Evolutionary conservation across 768 basidiomycete species (phyloP).

Genomic region (Exsudoporus frostii): DNA sequence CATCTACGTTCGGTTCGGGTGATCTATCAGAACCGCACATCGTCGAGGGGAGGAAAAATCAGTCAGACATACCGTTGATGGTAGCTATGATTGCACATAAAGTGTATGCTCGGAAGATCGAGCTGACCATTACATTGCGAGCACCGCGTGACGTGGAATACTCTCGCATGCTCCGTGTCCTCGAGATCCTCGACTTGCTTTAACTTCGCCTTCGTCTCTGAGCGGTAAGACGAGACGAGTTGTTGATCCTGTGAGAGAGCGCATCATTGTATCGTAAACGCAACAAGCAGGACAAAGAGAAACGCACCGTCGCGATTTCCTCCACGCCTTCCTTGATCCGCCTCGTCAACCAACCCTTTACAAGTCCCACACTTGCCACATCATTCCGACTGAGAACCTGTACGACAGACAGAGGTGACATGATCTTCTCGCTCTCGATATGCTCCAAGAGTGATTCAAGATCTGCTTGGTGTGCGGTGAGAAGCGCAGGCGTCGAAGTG

Average conservation of each 20-base stretch:
- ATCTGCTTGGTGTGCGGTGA: constrained; percentile 69
- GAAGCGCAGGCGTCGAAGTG: constrained; percentile 73
- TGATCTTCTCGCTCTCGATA: constrained; percentile 76
- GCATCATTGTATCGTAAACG: neutral
- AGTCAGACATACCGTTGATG: constrained; percentile 64
- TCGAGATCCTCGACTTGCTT: constrained; percentile 79
- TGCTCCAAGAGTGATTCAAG: constrained; percentile 67
- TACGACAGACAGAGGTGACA: constrained; percentile 87
- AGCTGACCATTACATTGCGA: constrained; percentile 85
- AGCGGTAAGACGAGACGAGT: constrained; percentile 82
- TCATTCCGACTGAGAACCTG: constrained; percentile 86
- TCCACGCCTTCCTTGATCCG: constrained; percentile 70
- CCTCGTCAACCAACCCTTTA: constrained; percentile 86
- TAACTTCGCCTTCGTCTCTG: constrained; percentile 77
- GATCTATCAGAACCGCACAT: neutral
- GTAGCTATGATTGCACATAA: constrained; percentile 98
- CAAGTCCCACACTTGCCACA: constrained; percentile 86
- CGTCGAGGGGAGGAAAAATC: neutral
- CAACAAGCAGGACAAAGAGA: neutral
- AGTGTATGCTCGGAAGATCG: constrained; percentile 91
- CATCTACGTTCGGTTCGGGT: constrained; percentile 59
- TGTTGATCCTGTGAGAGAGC: constrained; percentile 64
- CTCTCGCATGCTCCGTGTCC: constrained; percentile 72
- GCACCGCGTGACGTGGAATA: constrained; percentile 95
- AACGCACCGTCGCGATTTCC: constrained; percentile 77